Conservation (phyloP, 1,284 basidiomycete genomes). For the Albatrellus sp. region DNA sequence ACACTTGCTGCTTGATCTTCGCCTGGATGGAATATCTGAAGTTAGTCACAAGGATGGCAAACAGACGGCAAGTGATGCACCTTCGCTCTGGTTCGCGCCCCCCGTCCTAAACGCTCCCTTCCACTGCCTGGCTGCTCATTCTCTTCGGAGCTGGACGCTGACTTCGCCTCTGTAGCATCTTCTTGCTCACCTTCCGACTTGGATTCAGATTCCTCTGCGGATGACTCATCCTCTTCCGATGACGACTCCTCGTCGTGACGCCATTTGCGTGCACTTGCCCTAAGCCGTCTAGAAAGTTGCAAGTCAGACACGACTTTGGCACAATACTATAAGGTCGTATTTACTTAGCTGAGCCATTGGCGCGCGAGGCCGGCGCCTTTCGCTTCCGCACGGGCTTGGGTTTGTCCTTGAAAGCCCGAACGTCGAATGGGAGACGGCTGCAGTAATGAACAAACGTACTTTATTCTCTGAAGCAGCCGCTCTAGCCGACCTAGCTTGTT, state of each 20-base stretch:
- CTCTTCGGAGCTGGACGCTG: conserved; percentile 19
- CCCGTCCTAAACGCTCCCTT: conserved; percentile 21
- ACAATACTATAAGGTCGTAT: conserved; percentile 8
- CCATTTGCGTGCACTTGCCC: conserved; percentile 21
- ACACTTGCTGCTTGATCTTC: conserved; percentile 16
- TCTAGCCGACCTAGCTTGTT: conserved; percentile 18
- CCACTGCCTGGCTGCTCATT: conserved; percentile 19
- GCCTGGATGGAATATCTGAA: conserved; percentile 9
- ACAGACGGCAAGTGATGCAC: conserved; percentile 15
- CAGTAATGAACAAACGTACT: conserved; percentile 3
- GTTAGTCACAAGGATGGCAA: neutral
- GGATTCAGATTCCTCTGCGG: conserved; percentile 17
- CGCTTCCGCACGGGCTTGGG: conserved; percentile 22
- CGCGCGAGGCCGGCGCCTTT: conserved; percentile 22
- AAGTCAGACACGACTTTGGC: neutral
- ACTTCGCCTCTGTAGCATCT: conserved; percentile 14
- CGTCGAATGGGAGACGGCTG: conserved; percentile 3
- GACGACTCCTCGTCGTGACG: conserved; percentile 21
- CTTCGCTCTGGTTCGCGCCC: conserved; percentile 32
- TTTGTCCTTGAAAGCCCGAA: conserved; percentile 14
- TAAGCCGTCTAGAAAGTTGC: conserved; percentile 14
- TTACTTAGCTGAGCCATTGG: conserved; percentile 29
- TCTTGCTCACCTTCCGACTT: conserved; percentile 16
- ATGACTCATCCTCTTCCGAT: conserved; percentile 15
- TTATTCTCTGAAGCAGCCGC: conserved; percentile 13